Evolutionary conservation across 78 protist genomes (phyloP).

Genomic region (Dictyostelium firmibasis): DNA sequence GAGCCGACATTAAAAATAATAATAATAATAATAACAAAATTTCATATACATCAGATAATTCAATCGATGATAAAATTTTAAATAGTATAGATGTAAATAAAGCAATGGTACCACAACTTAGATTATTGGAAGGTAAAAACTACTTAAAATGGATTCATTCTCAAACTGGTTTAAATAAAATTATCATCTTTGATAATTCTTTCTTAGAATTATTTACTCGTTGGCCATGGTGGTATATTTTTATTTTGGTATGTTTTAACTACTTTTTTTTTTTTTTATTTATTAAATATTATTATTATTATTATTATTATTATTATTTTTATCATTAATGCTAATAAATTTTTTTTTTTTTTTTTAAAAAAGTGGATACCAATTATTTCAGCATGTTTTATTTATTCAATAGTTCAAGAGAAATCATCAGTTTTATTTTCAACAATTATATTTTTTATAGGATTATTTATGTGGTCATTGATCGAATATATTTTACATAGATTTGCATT

Average conservation of each 20-base stretch:
- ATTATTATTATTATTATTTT: too few relatives aligned
- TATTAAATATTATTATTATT: background rate
- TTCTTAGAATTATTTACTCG: conserved; percentile 67
- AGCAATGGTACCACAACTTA: conserved; percentile 81
- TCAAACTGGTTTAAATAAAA: conserved; percentile 63
- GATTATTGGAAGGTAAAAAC: conserved; percentile 24
- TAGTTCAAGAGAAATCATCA: conserved; percentile 32
- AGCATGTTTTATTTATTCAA: conserved; percentile 31
- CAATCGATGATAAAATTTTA: background rate
- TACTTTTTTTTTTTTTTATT: background rate
- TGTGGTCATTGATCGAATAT: conserved; percentile 86
- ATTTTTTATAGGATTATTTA: conserved; percentile 72
- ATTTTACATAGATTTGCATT: conserved; percentile 84
- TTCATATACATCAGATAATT: background rate
- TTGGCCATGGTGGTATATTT: conserved; percentile 87
- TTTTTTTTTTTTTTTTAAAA: background rate
- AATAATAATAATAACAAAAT: background rate
- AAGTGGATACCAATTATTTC: conserved; percentile 78
- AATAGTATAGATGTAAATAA: conserved; percentile 46
- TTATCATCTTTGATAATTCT: conserved; percentile 66
- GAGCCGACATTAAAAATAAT: background rate
- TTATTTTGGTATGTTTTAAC: conserved; percentile 32
- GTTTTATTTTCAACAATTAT: conserved; percentile 4
- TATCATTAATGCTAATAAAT: background rate
- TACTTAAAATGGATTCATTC: conserved; percentile 78